Evolutionary conservation across 352 stramenopile species (phyloP).

Genomic region (Phytophthora litchii): DNA sequence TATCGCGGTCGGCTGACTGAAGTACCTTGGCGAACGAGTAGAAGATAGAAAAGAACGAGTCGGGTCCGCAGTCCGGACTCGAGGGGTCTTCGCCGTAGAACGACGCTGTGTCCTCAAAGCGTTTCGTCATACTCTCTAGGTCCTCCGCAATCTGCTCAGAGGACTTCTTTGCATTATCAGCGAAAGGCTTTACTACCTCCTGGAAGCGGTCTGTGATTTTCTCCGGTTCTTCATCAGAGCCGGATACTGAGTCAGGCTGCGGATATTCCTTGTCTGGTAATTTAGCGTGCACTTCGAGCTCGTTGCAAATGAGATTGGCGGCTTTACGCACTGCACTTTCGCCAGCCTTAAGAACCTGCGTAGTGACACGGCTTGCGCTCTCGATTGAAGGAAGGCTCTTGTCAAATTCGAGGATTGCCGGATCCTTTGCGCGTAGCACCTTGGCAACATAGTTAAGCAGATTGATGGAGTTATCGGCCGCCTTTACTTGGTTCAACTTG

Average conservation of each 20-base stretch:
- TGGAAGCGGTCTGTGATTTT: slow-evolving; percentile 77
- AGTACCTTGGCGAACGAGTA: slow-evolving; percentile 86
- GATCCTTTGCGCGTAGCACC: slow-evolving; percentile 69
- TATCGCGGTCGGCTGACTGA: slow-evolving; percentile 81
- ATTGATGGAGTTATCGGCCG: slow-evolving; percentile 82
- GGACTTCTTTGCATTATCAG: slow-evolving; percentile 62
- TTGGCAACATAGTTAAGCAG: slow-evolving; percentile 83
- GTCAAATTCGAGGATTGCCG: slow-evolving; percentile 75
- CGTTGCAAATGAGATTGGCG: slow-evolving; percentile 68
- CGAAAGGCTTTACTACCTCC: slow-evolving; percentile 76
- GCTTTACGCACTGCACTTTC: slow-evolving; percentile 78
- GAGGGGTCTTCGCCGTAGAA: slow-evolving; percentile 82
- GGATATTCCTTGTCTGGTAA: slow-evolving; percentile 45
- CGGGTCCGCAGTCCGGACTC: slow-evolving; percentile 69
- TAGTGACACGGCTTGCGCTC: slow-evolving; percentile 77
- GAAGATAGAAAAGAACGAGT: slow-evolving; percentile 88
- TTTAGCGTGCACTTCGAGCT: slow-evolving; percentile 76
- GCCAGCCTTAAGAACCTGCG: slow-evolving; percentile 78
- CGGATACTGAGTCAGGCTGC: slow-evolving; percentile 27
- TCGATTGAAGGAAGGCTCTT: slow-evolving; percentile 75
- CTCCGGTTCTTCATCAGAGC: slow-evolving; percentile 30
- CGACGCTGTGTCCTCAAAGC: slow-evolving; percentile 67
- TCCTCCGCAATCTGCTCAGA: slow-evolving; percentile 62
- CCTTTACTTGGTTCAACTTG: slow-evolving; percentile 90
- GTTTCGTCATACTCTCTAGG: slow-evolving; percentile 66